Percentiles rank a stretch among this genome's conserved stretches.
These are phyloP conservation scores for Ogataea pilisensis DNA, from an alignment of 805 yeast species.

Conservation along the genomic window DNA sequence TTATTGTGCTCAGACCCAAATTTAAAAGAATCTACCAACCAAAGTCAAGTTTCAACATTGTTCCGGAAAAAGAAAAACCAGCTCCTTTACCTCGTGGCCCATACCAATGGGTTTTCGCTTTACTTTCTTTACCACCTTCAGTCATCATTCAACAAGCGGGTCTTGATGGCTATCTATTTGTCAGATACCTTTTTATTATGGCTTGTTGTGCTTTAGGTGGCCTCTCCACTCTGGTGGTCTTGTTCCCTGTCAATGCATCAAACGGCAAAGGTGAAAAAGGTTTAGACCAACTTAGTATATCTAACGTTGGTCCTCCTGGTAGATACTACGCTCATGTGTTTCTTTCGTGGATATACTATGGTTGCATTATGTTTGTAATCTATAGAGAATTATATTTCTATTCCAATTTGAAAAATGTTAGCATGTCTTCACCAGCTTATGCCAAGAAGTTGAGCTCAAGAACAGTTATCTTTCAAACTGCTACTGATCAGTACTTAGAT, in stretches of 20 bases:
- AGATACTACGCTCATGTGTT: constrained; percentile 87
- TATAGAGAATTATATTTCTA: constrained; percentile 82
- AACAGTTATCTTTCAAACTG: constrained; percentile 79
- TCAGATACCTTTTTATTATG: constrained; percentile 67
- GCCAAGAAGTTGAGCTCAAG: constrained; percentile 71
- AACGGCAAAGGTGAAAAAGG: constrained; percentile 61
- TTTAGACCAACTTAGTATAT: constrained; percentile 69
- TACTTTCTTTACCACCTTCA: constrained; percentile 63
- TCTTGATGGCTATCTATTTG: constrained; percentile 88
- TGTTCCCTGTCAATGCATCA: constrained; percentile 82
- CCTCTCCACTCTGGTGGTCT: constrained; percentile 55
- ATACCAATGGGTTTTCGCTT: constrained; percentile 62
- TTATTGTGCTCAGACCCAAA: constrained; percentile 61
- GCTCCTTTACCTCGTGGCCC: constrained; percentile 69
- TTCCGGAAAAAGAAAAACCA: constrained; percentile 58
- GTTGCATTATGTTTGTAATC: constrained; percentile 62
- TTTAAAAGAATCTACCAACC: constrained; percentile 81
- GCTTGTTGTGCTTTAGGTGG: constrained; percentile 52
- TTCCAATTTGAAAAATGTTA: constrained; percentile 71
- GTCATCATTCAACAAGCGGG: constrained; percentile 85
- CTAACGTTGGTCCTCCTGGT: constrained; percentile 57
- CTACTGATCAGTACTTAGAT: constrained; percentile 68
- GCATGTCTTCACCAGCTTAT: constrained; percentile 75
- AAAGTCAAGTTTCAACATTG: constrained; percentile 61
- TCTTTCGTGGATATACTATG: constrained; percentile 74